These are phyloP conservation scores for Fusarium nelsonii DNA, from an alignment of 2,329 filamentous ascomycete genomes.

Conservation along the genomic window DNA sequence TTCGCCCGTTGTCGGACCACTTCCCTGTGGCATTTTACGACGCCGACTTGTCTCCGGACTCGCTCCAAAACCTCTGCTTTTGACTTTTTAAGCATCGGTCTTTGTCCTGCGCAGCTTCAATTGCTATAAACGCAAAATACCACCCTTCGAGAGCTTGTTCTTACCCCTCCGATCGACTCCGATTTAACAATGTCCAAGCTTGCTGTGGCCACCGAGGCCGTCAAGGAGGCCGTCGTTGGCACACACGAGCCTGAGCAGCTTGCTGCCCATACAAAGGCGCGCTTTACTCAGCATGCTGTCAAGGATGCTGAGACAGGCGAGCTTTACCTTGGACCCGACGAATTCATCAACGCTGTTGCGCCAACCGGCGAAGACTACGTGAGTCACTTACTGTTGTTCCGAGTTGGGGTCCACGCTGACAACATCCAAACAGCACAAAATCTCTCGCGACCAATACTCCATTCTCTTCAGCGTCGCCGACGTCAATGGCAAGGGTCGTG, in stretches of 20 bases:
- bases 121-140: slow-evolving; percentile 32
- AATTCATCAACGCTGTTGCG: slow-evolving; percentile 92
- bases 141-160: slow-evolving; percentile 24
- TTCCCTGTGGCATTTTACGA: slow-evolving; percentile 26
- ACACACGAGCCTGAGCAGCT: slow-evolving; percentile 68
- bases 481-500: slow-evolving; percentile 76
- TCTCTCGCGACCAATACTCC: slow-evolving; percentile 93
- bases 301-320: slow-evolving; percentile 83
- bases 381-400: slow-evolving; percentile 57
- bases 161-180: slow-evolving; percentile 38
- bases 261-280: slow-evolving; percentile 79
- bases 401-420: slow-evolving; percentile 29
- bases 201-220: slow-evolving; percentile 71
- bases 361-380: slow-evolving; percentile 92
- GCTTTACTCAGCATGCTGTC: slow-evolving; percentile 81
- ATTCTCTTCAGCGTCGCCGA: slow-evolving; percentile 95
- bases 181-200: slow-evolving; percentile 55
- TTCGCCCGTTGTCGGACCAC: slow-evolving; percentile 41
- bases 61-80: slow-evolving; percentile 12
- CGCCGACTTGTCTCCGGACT: slow-evolving; percentile 14
- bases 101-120: slow-evolving; percentile 28
- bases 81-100: slow-evolving; percentile 29
- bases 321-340: slow-evolving; percentile 81
- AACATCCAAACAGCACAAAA: slow-evolving; percentile 80
- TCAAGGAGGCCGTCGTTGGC: slow-evolving; percentile 86